These are phyloP conservation scores for Curvularia verruculosa DNA, from an alignment of 2,329 filamentous ascomycete species.

Conservation along the genomic window DNA sequence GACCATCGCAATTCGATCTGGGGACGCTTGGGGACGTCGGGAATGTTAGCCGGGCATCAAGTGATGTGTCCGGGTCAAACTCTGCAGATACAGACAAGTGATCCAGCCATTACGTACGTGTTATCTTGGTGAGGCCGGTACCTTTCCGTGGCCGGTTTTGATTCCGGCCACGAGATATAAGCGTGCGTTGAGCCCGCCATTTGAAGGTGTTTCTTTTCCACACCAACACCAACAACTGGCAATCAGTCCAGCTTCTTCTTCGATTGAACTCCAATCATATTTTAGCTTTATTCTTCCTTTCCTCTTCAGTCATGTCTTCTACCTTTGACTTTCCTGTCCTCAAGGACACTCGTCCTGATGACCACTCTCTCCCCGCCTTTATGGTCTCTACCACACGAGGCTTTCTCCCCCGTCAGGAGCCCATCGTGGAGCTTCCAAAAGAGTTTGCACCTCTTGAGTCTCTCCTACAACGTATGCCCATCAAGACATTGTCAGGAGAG, in stretches of 20 bases:
- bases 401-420: slow-evolving; percentile 69
- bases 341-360: slow-evolving; percentile 65
- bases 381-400: slow-evolving; percentile 78
- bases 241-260: slow-evolving; percentile 5
- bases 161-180: slow-evolving; percentile 48
- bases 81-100: slow-evolving; percentile 25
- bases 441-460: slow-evolving; percentile 76
- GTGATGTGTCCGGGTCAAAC: slow-evolving; percentile 18
- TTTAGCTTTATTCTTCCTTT: slow-evolving; percentile 4
- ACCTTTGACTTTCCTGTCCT: slow-evolving; percentile 65
- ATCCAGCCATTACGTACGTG: slow-evolving; percentile 48
- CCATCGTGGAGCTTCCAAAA: slow-evolving; percentile 64
- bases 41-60: slow-evolving; percentile 12
- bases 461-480: slow-evolving; percentile 77
- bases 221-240: slow-evolving; percentile 12
- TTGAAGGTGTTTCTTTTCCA: slow-evolving; percentile 11
- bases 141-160: slow-evolving; percentile 38
- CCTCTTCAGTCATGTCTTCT: slow-evolving; percentile 50
- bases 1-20: slow-evolving; percentile 1
- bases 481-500: slow-evolving; percentile 73
- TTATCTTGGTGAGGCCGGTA: slow-evolving; percentile 47
- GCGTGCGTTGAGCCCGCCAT: slow-evolving; percentile 26
- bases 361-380: slow-evolving; percentile 72
- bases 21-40: slow-evolving; percentile 1
- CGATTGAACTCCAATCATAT: slow-evolving; percentile 2